Base-by-base conservation (phyloP, 148 eudicot species). In the Vaccinium corymbosum region DNA sequence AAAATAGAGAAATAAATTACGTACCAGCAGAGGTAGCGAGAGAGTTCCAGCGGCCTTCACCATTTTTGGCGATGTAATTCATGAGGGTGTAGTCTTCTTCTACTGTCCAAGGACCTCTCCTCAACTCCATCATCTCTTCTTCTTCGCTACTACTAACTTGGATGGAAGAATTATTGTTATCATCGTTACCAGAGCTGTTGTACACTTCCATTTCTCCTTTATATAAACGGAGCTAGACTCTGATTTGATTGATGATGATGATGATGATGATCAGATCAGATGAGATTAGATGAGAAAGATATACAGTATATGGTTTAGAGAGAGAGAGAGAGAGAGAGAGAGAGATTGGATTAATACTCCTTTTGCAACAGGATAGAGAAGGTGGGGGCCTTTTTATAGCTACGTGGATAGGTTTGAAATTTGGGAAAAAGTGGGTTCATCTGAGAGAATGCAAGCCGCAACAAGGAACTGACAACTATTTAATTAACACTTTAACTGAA, bases 11-110 rank as follows among this genome's bases (percentile, higher is more conserved):
- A 52, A 77, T 83, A 27, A 27, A 27, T 27, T 27, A 27, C 27
- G 27, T 87, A 96, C 99, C 99, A 46, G 98, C 95, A 38, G 89
- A 92, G 38, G 93, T 91, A 17, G 99, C 97, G 17, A 97, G 97
- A 57, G 98, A 92, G 80, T 97, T 97, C 99, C 98, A 97, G 3
- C 94, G 93, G 62, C 98, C 99, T 90, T 97, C 99, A 6, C 98
- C 98, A 25, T 94, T 93, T 11, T 85, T 83, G 11, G 94, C 87
- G 82, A 97, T 92, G 88, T 90, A 94, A 83, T 94, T 94, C 85
- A 93, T 91, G 82, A 97, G 97, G 5, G 89, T 82, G 9, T 90
- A 86, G 82, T 97, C 99, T 85, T 97, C 99, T 51, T 97, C 98
- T 9, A 89, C 90, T 7, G 98, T 97, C 99, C 98, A 97, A 0